Conservation (phyloP, 2,329 filamentous ascomycete species). For the Cordyceps javanica region DNA sequence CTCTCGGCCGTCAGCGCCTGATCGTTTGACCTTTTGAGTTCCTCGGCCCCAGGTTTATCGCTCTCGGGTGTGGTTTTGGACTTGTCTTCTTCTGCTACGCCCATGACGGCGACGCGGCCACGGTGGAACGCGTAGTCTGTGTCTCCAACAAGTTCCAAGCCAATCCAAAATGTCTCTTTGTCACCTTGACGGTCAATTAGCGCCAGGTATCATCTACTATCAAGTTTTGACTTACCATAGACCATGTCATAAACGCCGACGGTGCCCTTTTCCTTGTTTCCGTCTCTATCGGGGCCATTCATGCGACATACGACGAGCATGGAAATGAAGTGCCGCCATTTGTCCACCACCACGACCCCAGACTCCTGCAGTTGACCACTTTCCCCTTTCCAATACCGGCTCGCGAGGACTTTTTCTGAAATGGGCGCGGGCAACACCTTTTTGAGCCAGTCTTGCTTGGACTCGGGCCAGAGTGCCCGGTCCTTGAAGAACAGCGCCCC, state of each 20-base stretch:
- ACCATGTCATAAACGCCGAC: conserved; percentile 6
- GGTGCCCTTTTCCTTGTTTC: not conserved
- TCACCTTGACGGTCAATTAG: not conserved
- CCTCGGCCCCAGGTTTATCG: not conserved
- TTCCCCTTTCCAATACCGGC: conserved; percentile 1
- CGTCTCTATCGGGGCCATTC: conserved; percentile 6
- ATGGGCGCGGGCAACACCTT: not conserved
- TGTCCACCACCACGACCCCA: conserved; percentile 2
- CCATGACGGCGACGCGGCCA: conserved; percentile 1
- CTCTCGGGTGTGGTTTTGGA: not conserved
- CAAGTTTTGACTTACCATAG: not conserved
- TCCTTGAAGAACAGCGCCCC: conserved; percentile 5
- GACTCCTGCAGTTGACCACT: conserved; percentile 6
- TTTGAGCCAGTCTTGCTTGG: conserved; percentile 4
- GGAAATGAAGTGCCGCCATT: conserved; percentile 6
- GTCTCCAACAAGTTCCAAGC: conserved; percentile 4
- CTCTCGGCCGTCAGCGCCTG: not conserved
- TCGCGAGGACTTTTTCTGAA: not conserved
- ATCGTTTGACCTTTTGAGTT: not conserved
- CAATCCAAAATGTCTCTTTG: conserved; percentile 7
- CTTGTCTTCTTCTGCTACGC: not conserved
- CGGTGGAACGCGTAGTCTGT: conserved; percentile 3
- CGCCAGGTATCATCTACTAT: not conserved
- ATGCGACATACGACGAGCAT: conserved; percentile 6
- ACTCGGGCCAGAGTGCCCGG: not conserved